These are phyloP conservation scores for Xylariaceae sp. DNA, from an alignment of 2,329 filamentous ascomycete species.

Conservation along the genomic window DNA sequence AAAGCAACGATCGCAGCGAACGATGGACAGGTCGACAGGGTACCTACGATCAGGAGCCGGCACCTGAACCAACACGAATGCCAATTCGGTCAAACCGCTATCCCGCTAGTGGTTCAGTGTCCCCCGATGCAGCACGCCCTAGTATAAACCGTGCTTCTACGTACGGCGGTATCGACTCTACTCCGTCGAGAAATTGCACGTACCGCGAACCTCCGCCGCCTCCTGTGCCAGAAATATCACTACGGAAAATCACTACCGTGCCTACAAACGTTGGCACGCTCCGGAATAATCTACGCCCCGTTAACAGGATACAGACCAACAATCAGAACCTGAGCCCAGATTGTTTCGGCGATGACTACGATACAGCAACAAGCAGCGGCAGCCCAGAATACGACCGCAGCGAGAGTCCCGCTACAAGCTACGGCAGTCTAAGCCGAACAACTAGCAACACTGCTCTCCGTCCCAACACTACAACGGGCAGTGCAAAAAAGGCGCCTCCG, in stretches of 20 bases:
- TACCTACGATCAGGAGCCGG: constrained; percentile 44
- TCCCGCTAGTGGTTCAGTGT: constrained; percentile 32
- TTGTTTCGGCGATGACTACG: constrained; percentile 57
- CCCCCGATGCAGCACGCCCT: constrained; percentile 38
- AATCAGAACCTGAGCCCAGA: constrained; percentile 46
- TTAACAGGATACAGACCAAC: constrained; percentile 51
- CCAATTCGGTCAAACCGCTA: constrained; percentile 49
- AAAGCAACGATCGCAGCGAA: constrained; percentile 47
- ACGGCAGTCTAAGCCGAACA: constrained; percentile 58
- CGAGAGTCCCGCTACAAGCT: constrained; percentile 62
- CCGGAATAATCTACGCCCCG: constrained; percentile 52
- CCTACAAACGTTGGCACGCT: constrained; percentile 45
- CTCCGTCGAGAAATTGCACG: constrained; percentile 26
- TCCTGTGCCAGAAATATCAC: constrained; percentile 29
- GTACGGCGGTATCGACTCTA: constrained; percentile 26
- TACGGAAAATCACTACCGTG: constrained; percentile 34
- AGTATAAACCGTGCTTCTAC: constrained; percentile 38
- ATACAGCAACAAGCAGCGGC: constrained; percentile 56
- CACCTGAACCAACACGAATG: constrained; percentile 50
- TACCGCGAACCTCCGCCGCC: constrained; percentile 40
- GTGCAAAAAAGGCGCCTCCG: constrained; percentile 49
- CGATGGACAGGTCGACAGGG: constrained; percentile 40
- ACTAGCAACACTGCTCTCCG: constrained; percentile 45
- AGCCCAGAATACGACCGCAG: constrained; percentile 59
- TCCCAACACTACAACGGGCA: constrained; percentile 21